Base-by-base conservation (phyloP, 495 filamentous ascomycete genomes). In the Neurospora sp. region DNA sequence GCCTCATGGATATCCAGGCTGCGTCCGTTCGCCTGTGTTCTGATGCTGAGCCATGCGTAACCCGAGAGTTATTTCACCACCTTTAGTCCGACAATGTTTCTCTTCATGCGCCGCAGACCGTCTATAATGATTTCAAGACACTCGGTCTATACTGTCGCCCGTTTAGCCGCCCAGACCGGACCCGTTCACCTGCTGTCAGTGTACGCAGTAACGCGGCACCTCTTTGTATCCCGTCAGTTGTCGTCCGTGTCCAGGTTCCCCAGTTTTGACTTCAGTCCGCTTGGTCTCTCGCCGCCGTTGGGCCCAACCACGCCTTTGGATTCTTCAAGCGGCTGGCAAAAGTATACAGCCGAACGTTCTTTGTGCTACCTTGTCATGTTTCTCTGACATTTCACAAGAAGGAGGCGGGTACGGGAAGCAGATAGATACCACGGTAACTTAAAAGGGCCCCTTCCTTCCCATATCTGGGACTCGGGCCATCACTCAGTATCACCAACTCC, bases 401-500 rank as follows among this genome's bases (percentile, higher is more conserved):
- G 53, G 27, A 65, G 53, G 53, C 53, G 53, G 53, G 14, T 65
- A 35, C 53, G 27, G 53, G 53, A 35, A 35, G 53, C 53, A 31
- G 14, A 65, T 9, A 31, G 14, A 65, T 9, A 16, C 27, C 20
- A 39, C 39, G 59, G 70, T 74, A 48, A 72, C 41, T 59, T 72
- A 72, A 71, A 75, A 44, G 12, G 42, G 40, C 9, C 44, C 59
- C 61, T 37, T 73, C 65, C 65, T 39, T 14, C 69, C 59, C n/a
- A 53, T 16, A 18, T 37, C 14, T 59, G 48, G 31, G 31, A 44
- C 27, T 45, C 65, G 27, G 27, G 14, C 27, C 53, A 20, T 71
- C 70, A 42, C 70, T 71, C 68, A 61, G 40, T 71, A 78, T 75
- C 75, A 72, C 76, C 74, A 40, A 44, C 65, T 74, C 74, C 75